Conservation (phyloP, 1,284 basidiomycete species). For the Crucibulum cyathiforme region DNA sequence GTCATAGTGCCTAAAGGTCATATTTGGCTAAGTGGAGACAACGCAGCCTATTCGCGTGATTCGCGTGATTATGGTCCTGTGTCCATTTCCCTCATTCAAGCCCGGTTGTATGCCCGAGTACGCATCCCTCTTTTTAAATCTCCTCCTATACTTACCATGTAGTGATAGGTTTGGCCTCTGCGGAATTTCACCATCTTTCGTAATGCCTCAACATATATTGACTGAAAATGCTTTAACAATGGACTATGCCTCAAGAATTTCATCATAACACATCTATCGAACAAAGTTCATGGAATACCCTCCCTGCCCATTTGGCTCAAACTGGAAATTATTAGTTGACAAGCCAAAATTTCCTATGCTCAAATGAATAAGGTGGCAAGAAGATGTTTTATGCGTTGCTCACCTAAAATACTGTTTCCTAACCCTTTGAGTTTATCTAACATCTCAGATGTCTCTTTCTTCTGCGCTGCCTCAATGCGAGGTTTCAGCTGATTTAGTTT, state of each 20-base stretch:
- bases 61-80: slow-evolving; percentile 93
- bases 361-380: slow-evolving; percentile 3
- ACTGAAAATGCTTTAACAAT: slow-evolving; percentile 29
- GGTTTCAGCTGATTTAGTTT: slow-evolving; percentile 65
- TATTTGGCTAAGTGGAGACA: slow-evolving; percentile 95
- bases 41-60: slow-evolving; percentile 83
- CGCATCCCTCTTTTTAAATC: slow-evolving; percentile 14
- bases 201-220: slow-evolving; percentile 52
- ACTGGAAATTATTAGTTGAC: slow-evolving; percentile 94
- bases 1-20: slow-evolving; percentile 82
- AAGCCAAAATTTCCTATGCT: slow-evolving; percentile 80
- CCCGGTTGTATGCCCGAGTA: slow-evolving; percentile 81
- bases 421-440: slow-evolving; percentile 90
- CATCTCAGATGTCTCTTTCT: slow-evolving; percentile 93
- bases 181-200: slow-evolving; percentile 53
- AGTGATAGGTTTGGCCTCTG: slow-evolving; percentile 60
- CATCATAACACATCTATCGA: slow-evolving; percentile 32
- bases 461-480: slow-evolving; percentile 76
- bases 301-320: slow-evolving; percentile 89
- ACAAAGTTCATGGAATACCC: slow-evolving; percentile 93
- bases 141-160: slow-evolving; percentile 2
- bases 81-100: slow-evolving; percentile 81
- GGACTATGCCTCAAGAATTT: background rate
- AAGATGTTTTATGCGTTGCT: slow-evolving; percentile 14
- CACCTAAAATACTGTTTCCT: slow-evolving; percentile 91